A percentile compares a stretch with the other conserved stretches of the same genome.
Conservation (phyloP, 768 basidiomycete species). For the Trametopsis cervina region DNA sequence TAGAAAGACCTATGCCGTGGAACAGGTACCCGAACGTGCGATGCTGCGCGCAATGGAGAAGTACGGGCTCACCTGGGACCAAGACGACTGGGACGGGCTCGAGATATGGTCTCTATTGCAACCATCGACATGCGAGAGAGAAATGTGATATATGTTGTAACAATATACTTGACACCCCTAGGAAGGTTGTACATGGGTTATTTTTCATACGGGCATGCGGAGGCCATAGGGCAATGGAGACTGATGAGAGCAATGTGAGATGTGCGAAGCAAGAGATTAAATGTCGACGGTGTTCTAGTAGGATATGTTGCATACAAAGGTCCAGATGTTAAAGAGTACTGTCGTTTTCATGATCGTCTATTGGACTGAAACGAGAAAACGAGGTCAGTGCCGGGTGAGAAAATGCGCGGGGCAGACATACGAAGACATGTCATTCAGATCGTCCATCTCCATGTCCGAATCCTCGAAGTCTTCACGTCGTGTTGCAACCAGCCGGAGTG, state of each 20-base stretch:
- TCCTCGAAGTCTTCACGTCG: slow-evolving; percentile 41
- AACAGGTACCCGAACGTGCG: slow-evolving; percentile 52
- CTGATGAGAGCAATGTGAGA: neutral
- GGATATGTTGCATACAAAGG: neutral
- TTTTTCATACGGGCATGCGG: neutral
- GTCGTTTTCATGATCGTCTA: neutral
- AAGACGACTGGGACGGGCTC: slow-evolving; percentile 72
- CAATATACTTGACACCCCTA: neutral
- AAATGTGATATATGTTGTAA: neutral
- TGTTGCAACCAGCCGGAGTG: slow-evolving; percentile 49
- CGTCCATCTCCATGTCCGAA: slow-evolving; percentile 5
- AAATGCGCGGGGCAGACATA: slow-evolving; percentile 4
- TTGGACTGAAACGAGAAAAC: neutral
- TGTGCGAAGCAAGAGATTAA: neutral
- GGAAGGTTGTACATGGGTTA: neutral
- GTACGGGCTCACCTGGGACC: slow-evolving; percentile 50
- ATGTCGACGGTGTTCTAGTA: slow-evolving; percentile 1
- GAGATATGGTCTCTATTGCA: slow-evolving; percentile 62
- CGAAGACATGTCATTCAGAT: slow-evolving; percentile 5
- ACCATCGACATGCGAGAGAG: neutral
- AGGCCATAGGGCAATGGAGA: neutral
- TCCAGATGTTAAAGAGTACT: neutral
- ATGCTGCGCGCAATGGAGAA: slow-evolving; percentile 55
- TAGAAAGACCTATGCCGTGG: slow-evolving; percentile 37
- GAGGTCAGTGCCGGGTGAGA: neutral